Base-by-base conservation (phyloP, 768 basidiomycete species). In the Suillus sp. region DNA sequence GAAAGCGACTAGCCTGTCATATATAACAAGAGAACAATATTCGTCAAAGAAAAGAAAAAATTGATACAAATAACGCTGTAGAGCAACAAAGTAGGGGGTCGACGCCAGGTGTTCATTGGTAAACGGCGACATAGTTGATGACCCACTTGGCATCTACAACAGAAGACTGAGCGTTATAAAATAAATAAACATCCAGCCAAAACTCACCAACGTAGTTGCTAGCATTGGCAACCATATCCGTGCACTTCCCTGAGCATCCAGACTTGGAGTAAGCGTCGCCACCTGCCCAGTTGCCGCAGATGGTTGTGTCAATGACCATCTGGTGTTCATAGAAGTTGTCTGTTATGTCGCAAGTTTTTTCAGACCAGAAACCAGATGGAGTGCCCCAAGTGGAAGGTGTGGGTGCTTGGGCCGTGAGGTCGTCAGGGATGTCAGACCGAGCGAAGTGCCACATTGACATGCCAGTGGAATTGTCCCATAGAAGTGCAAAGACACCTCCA, bases 381-480 rank as follows among this genome's bases (percentile, higher is more conserved):
- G 71, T 69, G 13, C 82, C 81, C 88, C 87, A 88, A 22, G 65
- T 72, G 35, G 72, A 66, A 2, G 86, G 86, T 51, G 80, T 72
- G 2, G 85, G 87, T 6, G 68, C 68, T 62, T 77, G 69, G 22
- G 70, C 70, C 8, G 73, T 75, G 71, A 88, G 83, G 68, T 88
- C 85, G 5, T 62, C 64, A 9, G 87, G 87, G 42, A 88, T 82
- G 16, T 78, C 70, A 32, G 67, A 65, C n/a, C 87, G 79, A 8
- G 81, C 50, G 74, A 88, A 88, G 66, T 79, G 80, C 84, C 85
- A 88, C 25, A 85, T 75, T 61, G 76, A 80, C 71, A 88, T 85
- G 20, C 85, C 86, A 0, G 70, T 45, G 7, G 50, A 9, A 45
- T 64, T 63, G 54, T 86, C 80, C 83, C 86, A 87, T n/a, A 82